Evolutionary conservation across 345 rosid species (phyloP), one percentile per base, ranked within the genome.

Genomic region (Clausena lansium): DNA sequence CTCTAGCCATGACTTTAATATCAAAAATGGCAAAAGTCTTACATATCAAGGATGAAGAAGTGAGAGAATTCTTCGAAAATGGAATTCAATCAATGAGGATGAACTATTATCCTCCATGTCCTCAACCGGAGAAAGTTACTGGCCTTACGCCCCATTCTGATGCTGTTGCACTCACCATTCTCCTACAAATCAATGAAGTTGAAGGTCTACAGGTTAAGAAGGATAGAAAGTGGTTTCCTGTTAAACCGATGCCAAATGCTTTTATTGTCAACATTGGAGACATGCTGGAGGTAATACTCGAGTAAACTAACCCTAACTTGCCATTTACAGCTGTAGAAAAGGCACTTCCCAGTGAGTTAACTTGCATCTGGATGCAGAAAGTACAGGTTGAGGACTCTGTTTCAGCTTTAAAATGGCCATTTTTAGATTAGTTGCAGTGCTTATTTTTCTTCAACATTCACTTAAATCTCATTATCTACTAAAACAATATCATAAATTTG

Each of bases 31-130:
- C 54, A 10, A 72, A 76, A 65, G 85, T 65, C 20, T 11, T 79
- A 57, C 67, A 76, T 1, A 78, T 82, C 24, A 35, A 41, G 33
- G 52, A 45, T 0, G 80, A 75, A 27, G 82, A 82, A 71, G 76
- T 79, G 77, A 79, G n/a, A 32, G 85, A 78, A n/a, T 64, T 58
- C 9, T 38, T 57, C 24, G 82, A 76, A n/a, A 69, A 77, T 13
- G 50, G 50, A 13, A 11, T 45, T 4, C 50, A 45, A 13, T 45
- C 50, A 45, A 45, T 45, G 70, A 79, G 82, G 74, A 70, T 81
- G 61, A 86, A 83, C 74, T 86, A 45, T 67, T 86, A 86, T n/a
- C 88, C 88, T 27, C 82, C 85, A 11, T 86, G 86, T 41, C 79
- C 78, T 33, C 20, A 83, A 36, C 80, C 88, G 4, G 82, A 83